These are phyloP conservation scores for Tetrapisispora fleetii DNA, from an alignment of 805 yeast species.

Conservation along the genomic window DNA sequence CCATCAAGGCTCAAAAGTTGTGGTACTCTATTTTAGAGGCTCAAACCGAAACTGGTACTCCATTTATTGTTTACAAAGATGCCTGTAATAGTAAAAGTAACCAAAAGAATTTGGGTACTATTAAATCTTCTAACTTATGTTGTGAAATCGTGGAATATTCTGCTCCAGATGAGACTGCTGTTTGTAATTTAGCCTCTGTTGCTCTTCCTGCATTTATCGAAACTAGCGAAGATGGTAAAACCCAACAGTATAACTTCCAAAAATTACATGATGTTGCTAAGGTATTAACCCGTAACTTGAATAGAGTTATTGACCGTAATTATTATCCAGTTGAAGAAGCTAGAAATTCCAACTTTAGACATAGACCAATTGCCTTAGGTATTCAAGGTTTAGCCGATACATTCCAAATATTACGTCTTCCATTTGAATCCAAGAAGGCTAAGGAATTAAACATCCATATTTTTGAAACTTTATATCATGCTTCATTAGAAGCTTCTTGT, in stretches of 20 bases:
- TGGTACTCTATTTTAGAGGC: conserved; percentile 84
- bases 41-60: conserved; percentile 93
- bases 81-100: conserved; percentile 78
- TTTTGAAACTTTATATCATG: conserved; percentile 94
- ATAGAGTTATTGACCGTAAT: conserved; percentile 73
- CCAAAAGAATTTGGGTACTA: conserved; percentile 83
- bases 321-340: conserved; percentile 76
- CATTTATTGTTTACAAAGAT: conserved; percentile 87
- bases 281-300: conserved; percentile 65
- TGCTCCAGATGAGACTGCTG: conserved; percentile 82
- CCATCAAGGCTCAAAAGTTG: conserved; percentile 75
- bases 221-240: conserved; percentile 32
- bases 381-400: conserved; percentile 95
- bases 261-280: conserved; percentile 67
- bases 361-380: conserved; percentile 89
- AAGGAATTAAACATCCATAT: conserved; percentile 66
- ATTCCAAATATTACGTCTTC: conserved; percentile 65
- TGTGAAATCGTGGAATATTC: conserved; percentile 90
- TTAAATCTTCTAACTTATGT: conserved; percentile 86
- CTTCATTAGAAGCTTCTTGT: conserved; percentile 74
- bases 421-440: conserved; percentile 86
- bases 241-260: conserved; percentile 53
- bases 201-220: conserved; percentile 73
- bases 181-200: conserved; percentile 84
- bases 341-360: conserved; percentile 56